Conservation (phyloP, 2,329 filamentous ascomycete species). For the Torrubiellomyces zombiae region DNA sequence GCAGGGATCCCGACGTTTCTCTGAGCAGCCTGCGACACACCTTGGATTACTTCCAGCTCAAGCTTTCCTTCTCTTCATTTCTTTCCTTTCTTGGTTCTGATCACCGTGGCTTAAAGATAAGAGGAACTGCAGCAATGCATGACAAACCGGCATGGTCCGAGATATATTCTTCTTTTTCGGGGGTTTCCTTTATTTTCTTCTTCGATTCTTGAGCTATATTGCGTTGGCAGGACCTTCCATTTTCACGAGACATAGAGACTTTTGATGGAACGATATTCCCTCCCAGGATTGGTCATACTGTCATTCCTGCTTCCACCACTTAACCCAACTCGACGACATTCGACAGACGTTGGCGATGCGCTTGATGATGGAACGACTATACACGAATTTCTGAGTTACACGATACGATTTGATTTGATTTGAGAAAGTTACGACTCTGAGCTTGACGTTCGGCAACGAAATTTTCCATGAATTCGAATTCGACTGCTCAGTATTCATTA, state of each 20-base stretch:
- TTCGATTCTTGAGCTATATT: conserved; percentile 11
- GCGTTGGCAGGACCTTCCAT: too few species aligned
- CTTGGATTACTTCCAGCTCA: too few species aligned
- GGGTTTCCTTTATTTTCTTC: conserved; percentile 20
- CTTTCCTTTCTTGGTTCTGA: conserved; percentile 13
- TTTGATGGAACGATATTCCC: too few species aligned
- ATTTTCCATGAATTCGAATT: too few species aligned
- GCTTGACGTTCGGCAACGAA: too few species aligned
- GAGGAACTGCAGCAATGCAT: conserved; percentile 50
- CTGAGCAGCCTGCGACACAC: too few species aligned
- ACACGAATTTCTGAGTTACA: conserved; percentile 5
- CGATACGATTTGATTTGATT: conserved; percentile 18
- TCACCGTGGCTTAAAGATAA: conserved; percentile 26
- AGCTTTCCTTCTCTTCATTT: conserved; percentile 13
- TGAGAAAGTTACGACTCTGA: too few species aligned
- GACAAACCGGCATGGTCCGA: conserved; percentile 30
- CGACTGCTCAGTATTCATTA: too few species aligned
- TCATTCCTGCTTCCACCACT: too few species aligned
- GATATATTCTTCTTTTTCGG: conserved; percentile 27
- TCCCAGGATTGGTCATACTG: too few species aligned
- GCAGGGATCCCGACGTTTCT: conserved; percentile 27
- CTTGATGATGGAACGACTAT: conserved; percentile 21
- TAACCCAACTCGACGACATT: conserved; percentile 31
- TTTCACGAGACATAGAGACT: too few species aligned
- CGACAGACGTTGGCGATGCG: too few species aligned